Evolutionary conservation across 768 basidiomycete genomes (phyloP).

Genomic region (Pholiota molesta): DNA sequence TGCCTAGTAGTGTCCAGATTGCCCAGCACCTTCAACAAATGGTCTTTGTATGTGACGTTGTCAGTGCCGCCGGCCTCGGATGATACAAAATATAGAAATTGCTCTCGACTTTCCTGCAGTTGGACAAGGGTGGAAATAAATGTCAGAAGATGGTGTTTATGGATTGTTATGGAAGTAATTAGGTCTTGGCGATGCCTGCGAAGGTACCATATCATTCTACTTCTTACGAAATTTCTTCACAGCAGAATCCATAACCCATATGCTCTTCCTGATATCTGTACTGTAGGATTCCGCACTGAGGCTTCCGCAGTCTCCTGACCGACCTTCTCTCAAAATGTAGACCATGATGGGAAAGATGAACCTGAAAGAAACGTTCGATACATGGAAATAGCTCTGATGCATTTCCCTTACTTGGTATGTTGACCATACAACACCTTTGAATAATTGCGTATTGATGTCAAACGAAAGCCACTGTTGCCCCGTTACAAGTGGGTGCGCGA

Average conservation of each 20-base stretch:
- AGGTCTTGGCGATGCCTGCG: not conserved
- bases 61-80: constrained; percentile 1
- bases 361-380: not conserved
- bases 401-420: not conserved
- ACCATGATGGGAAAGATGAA: not conserved
- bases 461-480: not conserved
- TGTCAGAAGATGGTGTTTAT: not conserved
- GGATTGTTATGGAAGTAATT: not conserved
- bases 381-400: not conserved
- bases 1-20: not conserved
- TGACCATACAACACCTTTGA: not conserved
- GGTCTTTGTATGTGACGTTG: not conserved
- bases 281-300: no score
- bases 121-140: not conserved
- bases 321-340: not conserved
- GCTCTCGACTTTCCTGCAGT: not conserved
- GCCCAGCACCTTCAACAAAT: not conserved
- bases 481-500: not conserved
- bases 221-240: not conserved
- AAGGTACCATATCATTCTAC: not conserved
- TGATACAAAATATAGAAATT: not conserved
- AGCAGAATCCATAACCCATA: not conserved
- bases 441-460: not conserved
- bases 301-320: not conserved
- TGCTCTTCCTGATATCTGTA: not conserved